Evolutionary conservation across 148 eudicot genomes (phyloP).

Genomic region (Drosera capensis): DNA sequence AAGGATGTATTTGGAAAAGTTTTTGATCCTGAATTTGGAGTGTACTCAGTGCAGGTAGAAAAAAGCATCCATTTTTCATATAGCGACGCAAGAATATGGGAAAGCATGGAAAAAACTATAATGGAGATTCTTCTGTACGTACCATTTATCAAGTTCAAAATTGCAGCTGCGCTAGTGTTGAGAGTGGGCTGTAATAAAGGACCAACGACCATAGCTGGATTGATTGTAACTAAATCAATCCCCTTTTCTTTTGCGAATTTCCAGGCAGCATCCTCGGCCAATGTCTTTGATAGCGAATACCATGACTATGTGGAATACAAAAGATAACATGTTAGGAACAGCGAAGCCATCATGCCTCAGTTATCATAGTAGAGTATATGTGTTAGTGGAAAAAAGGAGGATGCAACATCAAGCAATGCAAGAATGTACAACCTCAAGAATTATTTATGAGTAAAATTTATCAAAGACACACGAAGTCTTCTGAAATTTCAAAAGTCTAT

Average conservation of each 20-base stretch:
- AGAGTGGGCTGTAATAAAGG: constrained; percentile 41
- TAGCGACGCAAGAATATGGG: no score
- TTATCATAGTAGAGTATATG: no score
- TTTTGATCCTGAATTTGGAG: constrained; percentile 7
- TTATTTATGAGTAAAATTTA: no score
- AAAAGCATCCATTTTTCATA: no score
- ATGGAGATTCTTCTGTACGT: constrained; percentile 1
- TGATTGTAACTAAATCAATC: constrained; percentile 35
- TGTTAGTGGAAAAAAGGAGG: no score
- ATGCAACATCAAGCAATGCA: no score
- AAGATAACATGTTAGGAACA: background rate
- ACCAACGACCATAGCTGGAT: constrained; percentile 35
- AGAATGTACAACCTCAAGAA: no score
- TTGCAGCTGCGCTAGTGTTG: constrained; percentile 20
- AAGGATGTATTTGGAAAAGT: constrained; percentile 10
- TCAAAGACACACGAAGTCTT: no score
- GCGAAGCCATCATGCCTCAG: no score
- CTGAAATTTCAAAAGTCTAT: no score
- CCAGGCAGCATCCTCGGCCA: constrained; percentile 58
- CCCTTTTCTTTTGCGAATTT: constrained; percentile 34
- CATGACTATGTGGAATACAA: background rate
- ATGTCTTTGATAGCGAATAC: constrained; percentile 23
- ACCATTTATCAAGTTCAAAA: constrained; percentile 20
- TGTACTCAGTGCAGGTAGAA: no score
- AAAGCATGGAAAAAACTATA: background rate